Percentiles rank a stretch among this genome's conserved stretches.
phyloP scores from a whole-genome alignment of 305 asterid species.

The Fraxinus xanthoxyloides region DNA sequence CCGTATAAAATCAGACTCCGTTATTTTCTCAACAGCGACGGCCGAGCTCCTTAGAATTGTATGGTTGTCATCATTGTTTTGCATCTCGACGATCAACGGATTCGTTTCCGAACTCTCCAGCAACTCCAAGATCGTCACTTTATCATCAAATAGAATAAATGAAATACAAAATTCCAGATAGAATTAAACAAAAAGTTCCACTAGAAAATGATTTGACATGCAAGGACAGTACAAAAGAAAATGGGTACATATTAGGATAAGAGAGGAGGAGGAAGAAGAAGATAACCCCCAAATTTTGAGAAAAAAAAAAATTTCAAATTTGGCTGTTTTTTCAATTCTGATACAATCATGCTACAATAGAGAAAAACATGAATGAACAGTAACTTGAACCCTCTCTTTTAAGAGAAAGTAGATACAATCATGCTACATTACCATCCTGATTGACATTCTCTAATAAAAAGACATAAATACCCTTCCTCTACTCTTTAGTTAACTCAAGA shows the following conservation, averaged over 20 bases:
- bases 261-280: neutral
- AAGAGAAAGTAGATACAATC: too few relatives aligned
- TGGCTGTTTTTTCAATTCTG: neutral
- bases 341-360: too few relatives aligned
- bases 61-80: neutral
- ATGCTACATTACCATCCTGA: too few relatives aligned
- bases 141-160: neutral
- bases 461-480: too few relatives aligned
- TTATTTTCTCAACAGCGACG: constrained; percentile 11
- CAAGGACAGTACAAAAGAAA: neutral
- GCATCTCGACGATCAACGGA: constrained; percentile 11
- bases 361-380: too few relatives aligned
- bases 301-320: neutral
- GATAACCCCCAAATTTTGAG: neutral
- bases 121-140: constrained; percentile 31
- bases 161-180: neutral
- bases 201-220: neutral
- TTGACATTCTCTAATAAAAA: too few relatives aligned
- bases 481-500: too few relatives aligned
- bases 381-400: too few relatives aligned
- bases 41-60: constrained; percentile 28
- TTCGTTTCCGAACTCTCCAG: constrained; percentile 25
- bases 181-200: neutral
- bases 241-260: neutral
- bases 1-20: constrained; percentile 16